These are phyloP conservation scores for Pleurotus salmoneostramineus DNA, from an alignment of 768 basidiomycete genomes.

Conservation along the genomic window DNA sequence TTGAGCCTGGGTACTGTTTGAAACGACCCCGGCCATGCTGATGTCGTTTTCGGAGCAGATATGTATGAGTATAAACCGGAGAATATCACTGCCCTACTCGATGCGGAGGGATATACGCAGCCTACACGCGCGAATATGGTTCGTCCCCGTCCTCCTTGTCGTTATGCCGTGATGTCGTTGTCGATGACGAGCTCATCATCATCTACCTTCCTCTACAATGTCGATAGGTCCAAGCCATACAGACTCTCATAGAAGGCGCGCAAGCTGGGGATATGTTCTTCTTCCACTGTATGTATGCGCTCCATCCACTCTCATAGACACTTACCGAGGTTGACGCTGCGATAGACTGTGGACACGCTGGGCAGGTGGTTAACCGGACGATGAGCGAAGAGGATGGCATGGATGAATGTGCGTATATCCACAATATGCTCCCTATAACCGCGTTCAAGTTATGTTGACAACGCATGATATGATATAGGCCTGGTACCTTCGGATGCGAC, in stretches of 20 bases:
- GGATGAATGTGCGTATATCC: conserved; percentile 46
- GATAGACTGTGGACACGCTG: conserved; percentile 48
- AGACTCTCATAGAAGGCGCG: conserved; percentile 23
- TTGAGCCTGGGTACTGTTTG: too few species aligned
- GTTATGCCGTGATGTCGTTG: neutral
- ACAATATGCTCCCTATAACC: neutral
- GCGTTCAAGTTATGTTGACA: neutral
- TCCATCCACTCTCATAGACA: neutral
- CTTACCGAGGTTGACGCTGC: neutral
- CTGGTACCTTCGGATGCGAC: conserved; percentile 34
- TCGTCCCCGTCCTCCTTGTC: conserved; percentile 8
- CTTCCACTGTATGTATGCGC: conserved; percentile 23
- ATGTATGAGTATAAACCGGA: conserved; percentile 21
- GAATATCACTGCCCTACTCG: conserved; percentile 25
- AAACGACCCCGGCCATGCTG: neutral
- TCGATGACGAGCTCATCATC: neutral
- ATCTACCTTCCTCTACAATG: neutral
- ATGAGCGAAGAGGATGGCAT: conserved; percentile 45
- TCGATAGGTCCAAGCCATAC: conserved; percentile 23
- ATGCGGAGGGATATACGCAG: conserved; percentile 11
- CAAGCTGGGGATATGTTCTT: conserved; percentile 31
- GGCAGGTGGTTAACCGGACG: conserved; percentile 37
- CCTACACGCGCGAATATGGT: conserved; percentile 31
- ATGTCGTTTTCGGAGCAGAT: conserved; percentile 16
- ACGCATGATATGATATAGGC: conserved; percentile 16